Evolutionary conservation across 257 asterid genomes (phyloP).

Genomic region (Buddleja alternifolia): DNA sequence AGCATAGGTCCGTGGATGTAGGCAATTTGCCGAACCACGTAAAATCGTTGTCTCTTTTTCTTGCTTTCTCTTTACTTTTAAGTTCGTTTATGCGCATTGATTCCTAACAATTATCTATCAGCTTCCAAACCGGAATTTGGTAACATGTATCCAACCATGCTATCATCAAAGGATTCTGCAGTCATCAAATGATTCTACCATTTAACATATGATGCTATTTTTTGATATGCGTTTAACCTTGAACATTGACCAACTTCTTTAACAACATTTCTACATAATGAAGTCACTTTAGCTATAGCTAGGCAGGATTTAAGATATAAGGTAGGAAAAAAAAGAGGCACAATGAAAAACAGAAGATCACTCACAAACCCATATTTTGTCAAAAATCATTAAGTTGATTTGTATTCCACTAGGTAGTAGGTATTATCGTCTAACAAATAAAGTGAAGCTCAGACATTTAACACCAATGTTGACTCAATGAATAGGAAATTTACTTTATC

Average conservation of each 20-base stretch:
- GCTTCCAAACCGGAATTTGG: neutral
- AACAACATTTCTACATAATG: neutral
- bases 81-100: too few species aligned
- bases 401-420: constrained; percentile 5
- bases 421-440: neutral
- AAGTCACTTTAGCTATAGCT: neutral
- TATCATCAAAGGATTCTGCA: neutral
- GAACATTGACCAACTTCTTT: neutral
- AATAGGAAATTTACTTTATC: constrained; percentile 62
- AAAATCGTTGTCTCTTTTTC: too few species aligned
- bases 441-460: constrained; percentile 1
- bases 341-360: neutral
- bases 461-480: constrained; percentile 16
- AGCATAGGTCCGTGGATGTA: too few species aligned
- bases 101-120: neutral
- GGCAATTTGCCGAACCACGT: too few species aligned
- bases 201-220: neutral
- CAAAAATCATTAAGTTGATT: constrained; percentile 9
- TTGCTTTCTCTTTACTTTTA: too few species aligned
- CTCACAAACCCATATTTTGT: neutral
- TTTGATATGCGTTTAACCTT: neutral
- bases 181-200: neutral
- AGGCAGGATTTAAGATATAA: constrained; percentile 20
- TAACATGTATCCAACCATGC: constrained; percentile 9
- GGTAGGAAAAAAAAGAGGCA: too few species aligned